Percentiles rank a stretch among this genome's conserved stretches.
phyloP scores from a whole-genome alignment of 768 basidiomycete genomes.

The Lentinula raphanica region DNA sequence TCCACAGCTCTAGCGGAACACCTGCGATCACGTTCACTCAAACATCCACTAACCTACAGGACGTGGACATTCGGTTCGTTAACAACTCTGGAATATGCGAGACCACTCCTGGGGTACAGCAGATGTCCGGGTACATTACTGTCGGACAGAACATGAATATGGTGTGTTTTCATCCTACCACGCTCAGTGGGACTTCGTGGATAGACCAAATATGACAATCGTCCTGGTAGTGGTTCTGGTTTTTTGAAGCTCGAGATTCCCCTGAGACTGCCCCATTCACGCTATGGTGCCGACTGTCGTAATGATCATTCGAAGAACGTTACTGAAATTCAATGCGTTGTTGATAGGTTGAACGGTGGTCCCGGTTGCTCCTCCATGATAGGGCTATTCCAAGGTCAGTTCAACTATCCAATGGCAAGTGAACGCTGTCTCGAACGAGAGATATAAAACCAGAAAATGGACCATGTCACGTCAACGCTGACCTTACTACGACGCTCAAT shows the following conservation, averaged over 20 bases:
- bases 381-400: slow-evolving; percentile 55
- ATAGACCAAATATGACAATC: too few relatives aligned
- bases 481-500: slow-evolving; percentile 51
- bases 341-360: slow-evolving; percentile 50
- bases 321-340: neutral
- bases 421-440: too few relatives aligned
- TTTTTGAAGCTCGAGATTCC: slow-evolving; percentile 57
- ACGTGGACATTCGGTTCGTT: slow-evolving; percentile 21
- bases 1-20: neutral
- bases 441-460: slow-evolving; percentile 54
- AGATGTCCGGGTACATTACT: slow-evolving; percentile 48
- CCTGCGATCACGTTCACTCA: neutral
- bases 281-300: slow-evolving; percentile 40
- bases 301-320: neutral
- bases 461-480: slow-evolving; percentile 55
- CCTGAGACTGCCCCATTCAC: slow-evolving; percentile 64
- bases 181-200: too few relatives aligned
- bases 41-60: slow-evolving; percentile 10
- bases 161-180: too few relatives aligned
- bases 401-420: too few relatives aligned
- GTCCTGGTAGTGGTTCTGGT: slow-evolving; percentile 63
- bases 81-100: slow-evolving; percentile 49
- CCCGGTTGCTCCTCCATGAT: slow-evolving; percentile 63
- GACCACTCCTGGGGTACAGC: slow-evolving; percentile 43
- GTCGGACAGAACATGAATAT: slow-evolving; percentile 46